phyloP scores from a whole-genome alignment of 345 rosid species.

The Hibiscus syriacus region DNA sequence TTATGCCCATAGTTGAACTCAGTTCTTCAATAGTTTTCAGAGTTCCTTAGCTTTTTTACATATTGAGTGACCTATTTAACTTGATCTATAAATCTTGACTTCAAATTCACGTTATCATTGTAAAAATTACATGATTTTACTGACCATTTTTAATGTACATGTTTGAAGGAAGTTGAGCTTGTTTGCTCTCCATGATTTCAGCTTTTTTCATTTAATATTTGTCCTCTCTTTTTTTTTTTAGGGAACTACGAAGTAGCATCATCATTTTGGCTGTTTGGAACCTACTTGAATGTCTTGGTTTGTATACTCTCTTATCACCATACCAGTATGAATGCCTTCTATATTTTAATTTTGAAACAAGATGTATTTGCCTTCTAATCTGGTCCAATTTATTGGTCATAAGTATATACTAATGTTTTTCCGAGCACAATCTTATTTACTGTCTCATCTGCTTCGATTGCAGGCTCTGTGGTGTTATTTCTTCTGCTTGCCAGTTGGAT shows the following conservation, averaged over 20 bases:
- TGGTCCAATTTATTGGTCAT: not conserved
- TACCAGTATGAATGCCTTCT: not conserved
- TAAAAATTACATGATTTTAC: not conserved
- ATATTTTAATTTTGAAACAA: not conserved
- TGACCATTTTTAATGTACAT: not conserved
- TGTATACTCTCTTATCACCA: slow-evolving; percentile 24
- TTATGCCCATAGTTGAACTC: not conserved
- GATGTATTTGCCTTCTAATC: not conserved
- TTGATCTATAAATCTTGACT: not conserved
- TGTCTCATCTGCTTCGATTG: slow-evolving; percentile 23
- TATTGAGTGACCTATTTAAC: not conserved
- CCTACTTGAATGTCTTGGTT: slow-evolving; percentile 83
- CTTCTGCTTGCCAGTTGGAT: slow-evolving; percentile 90
- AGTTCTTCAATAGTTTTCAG: not conserved
- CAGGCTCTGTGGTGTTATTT: slow-evolving; percentile 89
- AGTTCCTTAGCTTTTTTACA: not conserved
- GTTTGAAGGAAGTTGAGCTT: not conserved
- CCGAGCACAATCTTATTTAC: not conserved
- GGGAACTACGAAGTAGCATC: slow-evolving; percentile 65
- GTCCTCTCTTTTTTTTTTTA: slow-evolving; percentile 13
- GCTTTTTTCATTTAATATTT: not conserved
- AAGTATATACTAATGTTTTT: not conserved
- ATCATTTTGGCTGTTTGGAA: slow-evolving; percentile 65
- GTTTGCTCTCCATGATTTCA: slow-evolving; percentile 4
- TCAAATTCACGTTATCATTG: not conserved